Conservation (phyloP, 1,284 basidiomycete genomes). For the Anthracocystis walkeri region DNA sequence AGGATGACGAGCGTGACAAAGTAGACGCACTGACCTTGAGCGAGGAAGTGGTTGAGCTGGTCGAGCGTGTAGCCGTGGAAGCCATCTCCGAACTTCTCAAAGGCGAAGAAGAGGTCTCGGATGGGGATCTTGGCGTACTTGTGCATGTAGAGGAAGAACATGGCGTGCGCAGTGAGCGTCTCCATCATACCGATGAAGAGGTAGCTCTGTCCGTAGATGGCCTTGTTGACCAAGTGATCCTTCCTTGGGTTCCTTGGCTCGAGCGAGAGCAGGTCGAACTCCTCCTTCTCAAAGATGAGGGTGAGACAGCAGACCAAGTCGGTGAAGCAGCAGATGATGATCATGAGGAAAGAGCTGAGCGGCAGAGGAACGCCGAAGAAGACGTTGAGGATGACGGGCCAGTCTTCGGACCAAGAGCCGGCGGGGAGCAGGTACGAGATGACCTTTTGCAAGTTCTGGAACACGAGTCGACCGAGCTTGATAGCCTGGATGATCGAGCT, state of each 20-base stretch:
- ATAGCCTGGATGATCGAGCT: conserved; percentile 59
- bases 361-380: conserved; percentile 73
- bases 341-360: conserved; percentile 72
- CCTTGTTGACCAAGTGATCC: conserved; percentile 71
- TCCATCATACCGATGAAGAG: conserved; percentile 76
- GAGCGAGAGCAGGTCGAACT: conserved; percentile 73
- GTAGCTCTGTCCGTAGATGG: conserved; percentile 77
- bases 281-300: conserved; percentile 75
- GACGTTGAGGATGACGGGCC: conserved; percentile 76
- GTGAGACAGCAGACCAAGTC: conserved; percentile 73
- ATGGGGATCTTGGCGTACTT: conserved; percentile 70
- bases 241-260: conserved; percentile 52
- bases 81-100: conserved; percentile 68
- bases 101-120: conserved; percentile 40
- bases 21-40: conserved; percentile 67
- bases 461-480: conserved; percentile 74
- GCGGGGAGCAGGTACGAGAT: conserved; percentile 66
- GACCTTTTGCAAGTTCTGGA: conserved; percentile 77
- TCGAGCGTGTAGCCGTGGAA: conserved; percentile 72
- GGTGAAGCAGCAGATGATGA: conserved; percentile 72
- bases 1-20: conserved; percentile 78
- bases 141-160: conserved; percentile 73
- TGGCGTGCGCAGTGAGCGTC: conserved; percentile 72
- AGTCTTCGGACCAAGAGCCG: conserved; percentile 77
- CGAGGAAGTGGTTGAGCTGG: conserved; percentile 70